Conservation (phyloP, 2,329 filamentous ascomycete species). For the Ophiostoma perfectum region DNA sequence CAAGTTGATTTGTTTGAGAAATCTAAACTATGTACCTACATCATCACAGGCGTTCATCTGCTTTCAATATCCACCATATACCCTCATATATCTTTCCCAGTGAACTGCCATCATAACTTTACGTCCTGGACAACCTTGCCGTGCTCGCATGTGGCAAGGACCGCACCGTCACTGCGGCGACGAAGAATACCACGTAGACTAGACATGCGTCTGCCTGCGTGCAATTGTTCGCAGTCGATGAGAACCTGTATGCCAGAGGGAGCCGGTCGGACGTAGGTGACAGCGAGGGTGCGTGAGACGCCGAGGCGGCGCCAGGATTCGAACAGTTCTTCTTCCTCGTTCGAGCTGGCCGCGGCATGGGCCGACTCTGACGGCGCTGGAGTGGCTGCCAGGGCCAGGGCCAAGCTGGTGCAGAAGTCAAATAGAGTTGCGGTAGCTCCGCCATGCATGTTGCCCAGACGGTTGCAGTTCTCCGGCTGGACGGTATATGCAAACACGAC, state of each 20-base stretch:
- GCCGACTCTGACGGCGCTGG: constrained; percentile 41
- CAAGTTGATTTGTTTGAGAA: background rate
- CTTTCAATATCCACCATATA: background rate
- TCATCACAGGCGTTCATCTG: background rate
- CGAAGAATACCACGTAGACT: constrained; percentile 52
- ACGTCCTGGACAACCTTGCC: constrained; percentile 45
- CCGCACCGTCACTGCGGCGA: constrained; percentile 45
- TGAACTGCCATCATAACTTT: background rate
- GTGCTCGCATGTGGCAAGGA: constrained; percentile 58
- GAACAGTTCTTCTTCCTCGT: background rate
- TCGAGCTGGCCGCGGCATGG: background rate
- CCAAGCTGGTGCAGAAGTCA: constrained; percentile 58
- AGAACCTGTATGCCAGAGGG: constrained; percentile 47
- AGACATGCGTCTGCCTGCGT: constrained; percentile 51
- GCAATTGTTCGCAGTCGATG: constrained; percentile 53
- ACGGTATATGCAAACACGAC: constrained; percentile 43
- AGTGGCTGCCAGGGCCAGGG: constrained; percentile 50
- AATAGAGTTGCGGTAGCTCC: constrained; percentile 62
- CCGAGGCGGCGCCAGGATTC: constrained; percentile 52
- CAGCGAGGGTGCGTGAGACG: constrained; percentile 59
- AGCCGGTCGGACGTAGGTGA: constrained; percentile 62
- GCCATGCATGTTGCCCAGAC: constrained; percentile 52
- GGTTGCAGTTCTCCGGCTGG: constrained; percentile 49
- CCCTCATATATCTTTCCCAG: background rate
- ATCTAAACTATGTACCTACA: background rate